Percentiles rank a stretch among this genome's conserved stretches.
Conservation (phyloP, 2,329 filamentous ascomycete genomes). For the Cadophora sp. region DNA sequence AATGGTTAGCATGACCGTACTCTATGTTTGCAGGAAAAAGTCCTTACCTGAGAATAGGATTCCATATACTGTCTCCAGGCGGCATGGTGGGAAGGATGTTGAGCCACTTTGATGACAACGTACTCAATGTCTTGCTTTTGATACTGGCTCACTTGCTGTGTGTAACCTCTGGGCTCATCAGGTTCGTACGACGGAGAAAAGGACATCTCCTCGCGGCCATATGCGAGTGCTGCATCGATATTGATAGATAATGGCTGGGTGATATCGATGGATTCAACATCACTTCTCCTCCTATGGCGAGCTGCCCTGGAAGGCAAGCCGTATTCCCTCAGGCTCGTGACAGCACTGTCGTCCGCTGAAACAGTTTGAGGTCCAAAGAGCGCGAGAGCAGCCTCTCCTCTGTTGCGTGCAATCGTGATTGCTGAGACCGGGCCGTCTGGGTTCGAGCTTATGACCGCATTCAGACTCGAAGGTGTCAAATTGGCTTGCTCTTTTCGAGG, state of each 20-base stretch:
- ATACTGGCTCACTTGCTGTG: neutral
- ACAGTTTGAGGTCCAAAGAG: neutral
- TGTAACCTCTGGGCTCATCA: neutral
- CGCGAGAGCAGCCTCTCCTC: constrained; percentile 13
- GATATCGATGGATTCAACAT: neutral
- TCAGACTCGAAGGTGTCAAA: neutral
- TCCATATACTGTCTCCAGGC: constrained; percentile 28
- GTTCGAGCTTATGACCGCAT: neutral
- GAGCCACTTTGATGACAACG: constrained; percentile 15
- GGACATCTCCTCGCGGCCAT: neutral
- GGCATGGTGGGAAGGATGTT: neutral
- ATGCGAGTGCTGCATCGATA: neutral
- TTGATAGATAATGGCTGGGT: neutral
- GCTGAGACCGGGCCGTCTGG: constrained; percentile 9
- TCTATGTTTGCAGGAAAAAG: neutral
- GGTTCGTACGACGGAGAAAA: neutral
- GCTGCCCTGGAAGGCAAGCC: neutral
- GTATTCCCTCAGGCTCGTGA: neutral
- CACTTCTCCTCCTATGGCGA: neutral
- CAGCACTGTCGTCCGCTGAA: neutral
- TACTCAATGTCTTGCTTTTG: constrained; percentile 23
- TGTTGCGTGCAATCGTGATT: constrained; percentile 15
- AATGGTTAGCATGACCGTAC: neutral
- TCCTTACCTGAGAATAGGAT: constrained; percentile 30
- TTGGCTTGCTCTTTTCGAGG: constrained; percentile 21